Evolutionary conservation across 768 basidiomycete species (phyloP).

Genomic region (Filobasidium wieringae): DNA sequence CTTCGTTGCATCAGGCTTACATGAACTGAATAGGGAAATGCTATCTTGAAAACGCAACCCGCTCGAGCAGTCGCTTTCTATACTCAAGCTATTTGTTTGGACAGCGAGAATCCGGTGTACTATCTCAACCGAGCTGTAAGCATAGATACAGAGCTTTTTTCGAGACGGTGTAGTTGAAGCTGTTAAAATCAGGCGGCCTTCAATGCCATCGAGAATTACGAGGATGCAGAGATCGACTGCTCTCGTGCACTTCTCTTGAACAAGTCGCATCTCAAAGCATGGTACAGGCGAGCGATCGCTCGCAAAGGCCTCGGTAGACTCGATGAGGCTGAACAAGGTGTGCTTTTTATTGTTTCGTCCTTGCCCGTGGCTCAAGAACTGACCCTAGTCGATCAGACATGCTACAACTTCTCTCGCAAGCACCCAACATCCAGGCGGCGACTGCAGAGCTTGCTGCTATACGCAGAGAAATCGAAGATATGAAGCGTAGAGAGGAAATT

Average conservation of each 20-base stretch:
- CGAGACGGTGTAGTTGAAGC: no score
- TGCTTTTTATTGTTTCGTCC: not conserved
- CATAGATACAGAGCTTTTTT: no score
- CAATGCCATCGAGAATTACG: conserved; percentile 31
- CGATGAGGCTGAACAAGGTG: conserved; percentile 30
- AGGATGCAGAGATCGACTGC: conserved; percentile 35
- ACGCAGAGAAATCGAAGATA: conserved; percentile 16
- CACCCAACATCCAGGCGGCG: conserved; percentile 16
- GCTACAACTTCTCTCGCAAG: conserved; percentile 14
- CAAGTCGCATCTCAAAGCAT: conserved; percentile 35
- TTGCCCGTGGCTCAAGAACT: not conserved
- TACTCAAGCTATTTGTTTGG: conserved; percentile 37
- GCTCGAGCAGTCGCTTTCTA: conserved; percentile 31
- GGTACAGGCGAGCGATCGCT: conserved; percentile 34
- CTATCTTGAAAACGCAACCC: conserved; percentile 23
- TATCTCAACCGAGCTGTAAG: conserved; percentile 35
- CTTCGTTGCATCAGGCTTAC: not conserved
- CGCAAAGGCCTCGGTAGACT: conserved; percentile 29
- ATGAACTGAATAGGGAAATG: conserved; percentile 23
- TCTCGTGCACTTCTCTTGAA: conserved; percentile 28
- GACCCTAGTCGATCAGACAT: conserved; percentile 1
- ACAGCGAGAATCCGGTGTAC: conserved; percentile 37
- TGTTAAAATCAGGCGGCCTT: conserved; percentile 20
- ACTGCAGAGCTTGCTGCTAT: conserved; percentile 16
- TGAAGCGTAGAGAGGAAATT: conserved; percentile 15